phyloP scores from a whole-genome alignment of 2,329 filamentous ascomycete species.

The Sclerotinia nivalis region DNA sequence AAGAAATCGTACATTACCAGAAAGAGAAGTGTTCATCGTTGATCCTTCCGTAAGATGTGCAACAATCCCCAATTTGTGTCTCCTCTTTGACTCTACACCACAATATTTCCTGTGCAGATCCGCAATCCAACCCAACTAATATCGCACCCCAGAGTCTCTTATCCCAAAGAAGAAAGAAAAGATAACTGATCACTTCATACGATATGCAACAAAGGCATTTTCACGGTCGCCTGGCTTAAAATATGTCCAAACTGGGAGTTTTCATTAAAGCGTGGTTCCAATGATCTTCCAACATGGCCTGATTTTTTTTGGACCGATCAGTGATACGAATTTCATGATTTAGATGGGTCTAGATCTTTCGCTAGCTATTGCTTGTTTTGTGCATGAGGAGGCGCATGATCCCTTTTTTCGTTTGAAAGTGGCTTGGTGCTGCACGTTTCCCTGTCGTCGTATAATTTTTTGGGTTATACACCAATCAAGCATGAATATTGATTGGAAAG shows the following conservation, averaged over 20 bases:
- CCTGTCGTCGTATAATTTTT: neutral
- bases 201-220: constrained; percentile 8
- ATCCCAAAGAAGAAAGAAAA: constrained; percentile 2
- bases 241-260: constrained; percentile 7
- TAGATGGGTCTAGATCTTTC: constrained; percentile 20
- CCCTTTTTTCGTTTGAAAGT: neutral
- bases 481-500: neutral
- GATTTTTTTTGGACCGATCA: constrained; percentile 11
- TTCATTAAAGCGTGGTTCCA: constrained; percentile 13
- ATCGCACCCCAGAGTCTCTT: neutral
- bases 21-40: constrained; percentile 12
- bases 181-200: neutral
- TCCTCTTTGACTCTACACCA: neutral
- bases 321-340: constrained; percentile 21
- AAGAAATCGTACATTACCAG: neutral
- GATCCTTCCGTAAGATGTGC: constrained; percentile 17
- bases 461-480: neutral
- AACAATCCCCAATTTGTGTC: constrained; percentile 1
- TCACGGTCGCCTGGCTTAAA: neutral
- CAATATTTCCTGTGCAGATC: neutral
- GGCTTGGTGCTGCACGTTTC: constrained; percentile 7
- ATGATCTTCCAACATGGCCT: constrained; percentile 20
- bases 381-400: neutral
- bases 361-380: constrained; percentile 13
- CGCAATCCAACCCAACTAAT: neutral